Percentiles rank a stretch among this genome's conserved stretches.
phyloP scores from a whole-genome alignment of 805 yeast genomes.

The Cyberlindnera euphorbiiphila region DNA sequence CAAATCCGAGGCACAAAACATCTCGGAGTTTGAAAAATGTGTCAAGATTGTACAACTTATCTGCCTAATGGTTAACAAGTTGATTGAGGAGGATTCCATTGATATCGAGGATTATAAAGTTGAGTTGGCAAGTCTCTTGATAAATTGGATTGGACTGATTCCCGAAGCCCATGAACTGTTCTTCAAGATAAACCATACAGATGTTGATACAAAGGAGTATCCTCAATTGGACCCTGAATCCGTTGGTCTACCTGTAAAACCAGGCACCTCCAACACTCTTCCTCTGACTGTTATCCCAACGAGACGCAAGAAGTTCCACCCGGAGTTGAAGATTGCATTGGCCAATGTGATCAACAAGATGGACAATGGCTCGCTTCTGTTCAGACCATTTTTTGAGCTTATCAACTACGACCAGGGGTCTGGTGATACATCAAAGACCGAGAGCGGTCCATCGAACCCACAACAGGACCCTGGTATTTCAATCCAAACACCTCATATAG shows the following conservation, averaged over 20 bases:
- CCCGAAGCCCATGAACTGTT: slow-evolving; percentile 63
- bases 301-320: slow-evolving; percentile 21
- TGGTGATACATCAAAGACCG: neutral
- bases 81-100: slow-evolving; percentile 43
- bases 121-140: slow-evolving; percentile 56
- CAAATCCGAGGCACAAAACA: slow-evolving; percentile 21
- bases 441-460: too few species aligned
- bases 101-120: slow-evolving; percentile 49
- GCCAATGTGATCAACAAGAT: slow-evolving; percentile 26
- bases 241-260: too few species aligned
- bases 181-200: slow-evolving; percentile 33
- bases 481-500: too few species aligned
- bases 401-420: slow-evolving; percentile 12
- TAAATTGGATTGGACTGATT: slow-evolving; percentile 60
- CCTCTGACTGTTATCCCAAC: slow-evolving; percentile 5
- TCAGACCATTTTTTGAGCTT: slow-evolving; percentile 27
- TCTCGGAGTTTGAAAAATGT: slow-evolving; percentile 26
- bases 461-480: too few species aligned
- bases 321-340: slow-evolving; percentile 20
- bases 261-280: too few species aligned
- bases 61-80: slow-evolving; percentile 58
- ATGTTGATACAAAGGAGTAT: slow-evolving; percentile 5
- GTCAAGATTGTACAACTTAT: slow-evolving; percentile 46
- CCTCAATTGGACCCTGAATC: slow-evolving; percentile 6
- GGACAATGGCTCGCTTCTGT: slow-evolving; percentile 24